Evolutionary conservation across 306 rosid species (phyloP), one percentile per base, ranked within the genome.

Genomic region (Astragalus membranaceus): DNA sequence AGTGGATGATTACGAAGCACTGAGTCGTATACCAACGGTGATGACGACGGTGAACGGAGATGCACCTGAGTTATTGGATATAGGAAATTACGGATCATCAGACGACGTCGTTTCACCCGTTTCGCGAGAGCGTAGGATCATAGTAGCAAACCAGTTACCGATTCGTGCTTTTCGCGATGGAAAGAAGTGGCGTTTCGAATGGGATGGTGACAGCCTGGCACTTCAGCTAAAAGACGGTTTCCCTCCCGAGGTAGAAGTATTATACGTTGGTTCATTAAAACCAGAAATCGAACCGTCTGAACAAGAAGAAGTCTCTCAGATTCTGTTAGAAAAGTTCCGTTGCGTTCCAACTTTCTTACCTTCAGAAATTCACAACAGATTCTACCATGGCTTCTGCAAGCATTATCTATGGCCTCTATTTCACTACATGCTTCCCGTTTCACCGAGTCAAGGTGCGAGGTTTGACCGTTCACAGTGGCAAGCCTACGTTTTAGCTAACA

Each of bases 351-450:
- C 86, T 4, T 90, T 90, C 57, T 49, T 87, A 6, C 78, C 90
- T 1, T 0, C 23, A 0, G 88, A 87, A 0, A 44, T 65, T 35
- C 84, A 72, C 5, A 77, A 68, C 66, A 47, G 26, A 12, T 89
- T 73, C 64, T 89, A 89, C 59, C 96, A 89, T 16, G 92, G 96
- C 0, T 89, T 89, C 63, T 89, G 92, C 61, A 89, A 89, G 84
- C 96, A 89, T 71, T 89, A 89, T 12, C 92, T 89, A 0, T 89
- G 96, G 96, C 96, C 96, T 36, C 66, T 89, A 56, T 89, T 89
- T 30, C 96, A 89, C 62, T 87, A 89, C 79, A 85, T 87, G 92
- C n/a, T 89, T 1, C 96, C 96, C n/a, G 57, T 89, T 61, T 81
- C 85, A 4, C 70, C 84, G 4, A 70, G 78, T 23, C 87, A 85